Conservation (phyloP, 83 land plant species). For the Isoetes engelmannii region DNA sequence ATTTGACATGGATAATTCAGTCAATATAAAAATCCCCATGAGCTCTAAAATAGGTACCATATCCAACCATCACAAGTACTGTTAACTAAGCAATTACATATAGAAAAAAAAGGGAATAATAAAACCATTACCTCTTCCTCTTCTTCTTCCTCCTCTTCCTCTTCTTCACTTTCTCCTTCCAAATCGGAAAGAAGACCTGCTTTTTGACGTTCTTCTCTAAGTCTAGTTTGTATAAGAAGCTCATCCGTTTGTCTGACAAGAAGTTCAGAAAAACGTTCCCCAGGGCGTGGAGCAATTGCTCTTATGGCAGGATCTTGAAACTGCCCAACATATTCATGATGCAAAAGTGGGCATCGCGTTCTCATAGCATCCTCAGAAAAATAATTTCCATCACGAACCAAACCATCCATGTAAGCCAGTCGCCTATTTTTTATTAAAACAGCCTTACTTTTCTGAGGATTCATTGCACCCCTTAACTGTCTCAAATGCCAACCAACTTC, state of each 20-base stretch:
- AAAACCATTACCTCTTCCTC: slow-evolving; percentile 6
- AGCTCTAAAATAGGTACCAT: no score
- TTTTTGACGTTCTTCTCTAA: slow-evolving; percentile 53
- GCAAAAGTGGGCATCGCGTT: slow-evolving; percentile 73
- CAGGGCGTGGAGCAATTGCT: slow-evolving; percentile 53
- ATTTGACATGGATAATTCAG: no score
- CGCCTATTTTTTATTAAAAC: slow-evolving; percentile 64
- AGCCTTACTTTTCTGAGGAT: slow-evolving; percentile 43
- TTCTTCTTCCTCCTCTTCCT: slow-evolving; percentile 41
- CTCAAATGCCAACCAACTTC: slow-evolving; percentile 82
- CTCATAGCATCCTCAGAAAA: slow-evolving; percentile 96
- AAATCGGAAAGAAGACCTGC: slow-evolving; percentile 45
- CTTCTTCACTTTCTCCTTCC: slow-evolving; percentile 37
- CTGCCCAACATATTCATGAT: slow-evolving; percentile 80
- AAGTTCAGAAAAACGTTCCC: slow-evolving; percentile 84
- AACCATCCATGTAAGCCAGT: slow-evolving; percentile 60
- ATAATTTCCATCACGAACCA: slow-evolving; percentile 60
- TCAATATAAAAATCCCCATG: no score
- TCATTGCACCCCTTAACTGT: slow-evolving; percentile 34
- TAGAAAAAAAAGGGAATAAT: not conserved
- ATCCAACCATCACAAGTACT: no score
- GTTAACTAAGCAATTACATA: no score
- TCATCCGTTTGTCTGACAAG: slow-evolving; percentile 74
- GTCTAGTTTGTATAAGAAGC: slow-evolving; percentile 42
- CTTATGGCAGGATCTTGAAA: slow-evolving; percentile 69